These are phyloP conservation scores for Backusella sp. DNA, from an alignment of 192 early-diverging fungal genomes.

Conservation along the genomic window DNA sequence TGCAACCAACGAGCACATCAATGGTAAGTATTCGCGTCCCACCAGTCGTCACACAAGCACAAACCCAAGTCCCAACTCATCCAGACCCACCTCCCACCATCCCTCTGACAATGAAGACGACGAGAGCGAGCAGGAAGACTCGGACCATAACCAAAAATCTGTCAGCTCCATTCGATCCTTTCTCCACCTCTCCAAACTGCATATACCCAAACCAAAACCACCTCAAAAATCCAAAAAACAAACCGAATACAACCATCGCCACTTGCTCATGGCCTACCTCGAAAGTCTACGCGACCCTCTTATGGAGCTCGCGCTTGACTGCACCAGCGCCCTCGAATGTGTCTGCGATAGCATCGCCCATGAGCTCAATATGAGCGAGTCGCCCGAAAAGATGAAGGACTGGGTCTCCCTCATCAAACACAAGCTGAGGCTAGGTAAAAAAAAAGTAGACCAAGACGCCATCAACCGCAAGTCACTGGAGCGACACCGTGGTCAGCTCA, in stretches of 20 bases:
- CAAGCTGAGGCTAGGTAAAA: constrained; percentile 8
- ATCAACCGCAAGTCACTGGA: not conserved
- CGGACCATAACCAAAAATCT: constrained; percentile 30
- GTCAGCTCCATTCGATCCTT: constrained; percentile 25
- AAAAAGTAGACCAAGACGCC: not conserved
- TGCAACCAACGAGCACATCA: constrained; percentile 17
- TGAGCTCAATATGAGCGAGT: constrained; percentile 26
- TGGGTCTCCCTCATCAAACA: constrained; percentile 22
- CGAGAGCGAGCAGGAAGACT: not conserved
- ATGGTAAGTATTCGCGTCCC: not conserved
- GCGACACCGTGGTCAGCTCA: not conserved
- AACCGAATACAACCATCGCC: constrained; percentile 42
- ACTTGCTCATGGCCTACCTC: constrained; percentile 50
- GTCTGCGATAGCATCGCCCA: constrained; percentile 15
- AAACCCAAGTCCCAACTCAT: not conserved
- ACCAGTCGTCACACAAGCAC: not conserved
- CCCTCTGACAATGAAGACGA: not conserved
- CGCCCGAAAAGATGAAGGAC: constrained; percentile 9
- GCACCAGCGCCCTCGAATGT: constrained; percentile 26
- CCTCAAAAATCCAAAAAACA: constrained; percentile 41
- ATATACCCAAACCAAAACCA: constrained; percentile 13
- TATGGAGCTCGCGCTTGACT: constrained; percentile 40
- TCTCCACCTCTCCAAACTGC: not conserved
- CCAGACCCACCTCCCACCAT: not conserved
- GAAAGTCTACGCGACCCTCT: constrained; percentile 49